Base-by-base conservation (phyloP, 2,329 filamentous ascomycete genomes). In the Penicillium sp. region DNA sequence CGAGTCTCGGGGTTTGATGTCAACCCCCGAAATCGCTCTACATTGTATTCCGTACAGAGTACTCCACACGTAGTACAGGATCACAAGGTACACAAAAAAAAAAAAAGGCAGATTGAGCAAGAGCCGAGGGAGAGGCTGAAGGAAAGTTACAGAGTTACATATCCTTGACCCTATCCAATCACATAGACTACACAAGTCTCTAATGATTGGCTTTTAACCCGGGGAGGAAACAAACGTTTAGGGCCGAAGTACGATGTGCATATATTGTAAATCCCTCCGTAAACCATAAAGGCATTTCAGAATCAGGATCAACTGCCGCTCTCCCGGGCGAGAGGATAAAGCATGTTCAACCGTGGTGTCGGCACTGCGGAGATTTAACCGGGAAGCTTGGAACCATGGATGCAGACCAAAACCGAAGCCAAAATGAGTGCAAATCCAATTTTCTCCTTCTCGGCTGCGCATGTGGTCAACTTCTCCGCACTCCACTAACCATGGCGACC, bases 41-140 rank as follows among this genome's bases (percentile, higher is more conserved):
- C 13, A 8, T 18, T 9, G 11, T 24, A 49, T n/a, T n/a, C n/a
- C n/a, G n/a, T n/a, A n/a, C n/a, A n/a, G n/a, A n/a, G 24, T 26
- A 26, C 24, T 26, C 24, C 11, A 24, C 10, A 29, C 26, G 26
- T 20, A 8, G 29, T 24, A 26, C 44, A 49, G 20, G 38, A 50
- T 54, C 52, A 50, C 51, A 54, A 49, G 44, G 45, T 29, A 40
- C 42, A 16, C 29, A 14, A 14, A 24, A 24, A 24, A n/a, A 16
- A 37, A 14, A 14, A 24, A 24, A 24, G 22, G 20, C 8, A 24
- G 32, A 47, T 37, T 24, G 34, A 26, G 13, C 20, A n/a, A 54
- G n/a, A 50, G 29, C 45, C 44, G 50, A 53, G 50, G 34, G 43
- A 54, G 45, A 49, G 52, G 45, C 52, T 50, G 52, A 54, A 54